A percentile compares a stretch with the other conserved stretches of the same genome.
These are phyloP conservation scores for Phyllosticta capitalensis DNA, from an alignment of 2,329 filamentous ascomycete species.

Conservation along the genomic window DNA sequence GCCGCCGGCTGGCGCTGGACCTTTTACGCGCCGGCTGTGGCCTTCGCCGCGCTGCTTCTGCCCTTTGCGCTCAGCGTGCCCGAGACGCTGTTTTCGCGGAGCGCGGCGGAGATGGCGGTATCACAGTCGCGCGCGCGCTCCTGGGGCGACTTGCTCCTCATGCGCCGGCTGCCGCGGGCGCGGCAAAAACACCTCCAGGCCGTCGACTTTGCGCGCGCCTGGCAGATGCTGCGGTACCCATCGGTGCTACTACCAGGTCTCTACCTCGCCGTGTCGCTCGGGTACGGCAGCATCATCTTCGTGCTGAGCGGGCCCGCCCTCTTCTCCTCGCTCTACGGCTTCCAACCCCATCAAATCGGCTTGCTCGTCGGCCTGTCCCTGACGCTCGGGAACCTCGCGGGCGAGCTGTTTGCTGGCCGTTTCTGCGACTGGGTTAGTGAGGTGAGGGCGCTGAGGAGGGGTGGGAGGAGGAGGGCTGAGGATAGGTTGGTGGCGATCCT, in stretches of 20 bases:
- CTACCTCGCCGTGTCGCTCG: slow-evolving; percentile 10
- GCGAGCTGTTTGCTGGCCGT: slow-evolving; percentile 11
- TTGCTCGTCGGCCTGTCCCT: slow-evolving; percentile 10
- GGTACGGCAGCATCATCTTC: slow-evolving; percentile 13
- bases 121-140: not conserved
- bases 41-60: not conserved
- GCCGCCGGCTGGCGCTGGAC: slow-evolving; percentile 10
- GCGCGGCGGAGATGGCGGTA: slow-evolving; percentile 1
- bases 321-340: slow-evolving; percentile 8
- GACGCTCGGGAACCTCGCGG: slow-evolving; percentile 10
- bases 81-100: slow-evolving; percentile 11
- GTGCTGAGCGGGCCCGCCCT: slow-evolving; percentile 5
- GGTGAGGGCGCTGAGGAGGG: slow-evolving; percentile 1
- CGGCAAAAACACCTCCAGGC: not conserved
- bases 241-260: slow-evolving; percentile 7
- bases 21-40: slow-evolving; percentile 7
- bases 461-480: slow-evolving; percentile 1
- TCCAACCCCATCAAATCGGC: slow-evolving; percentile 11
- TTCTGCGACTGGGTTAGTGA: slow-evolving; percentile 11
- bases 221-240: not conserved
- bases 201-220: not conserved
- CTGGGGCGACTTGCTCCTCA: not conserved
- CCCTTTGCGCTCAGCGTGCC: slow-evolving; percentile 1
- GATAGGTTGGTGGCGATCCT: slow-evolving; percentile 1
- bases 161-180: not conserved